phyloP scores from a whole-genome alignment of 2,329 filamentous ascomycete genomes.

The Colletotrichum melonis region DNA sequence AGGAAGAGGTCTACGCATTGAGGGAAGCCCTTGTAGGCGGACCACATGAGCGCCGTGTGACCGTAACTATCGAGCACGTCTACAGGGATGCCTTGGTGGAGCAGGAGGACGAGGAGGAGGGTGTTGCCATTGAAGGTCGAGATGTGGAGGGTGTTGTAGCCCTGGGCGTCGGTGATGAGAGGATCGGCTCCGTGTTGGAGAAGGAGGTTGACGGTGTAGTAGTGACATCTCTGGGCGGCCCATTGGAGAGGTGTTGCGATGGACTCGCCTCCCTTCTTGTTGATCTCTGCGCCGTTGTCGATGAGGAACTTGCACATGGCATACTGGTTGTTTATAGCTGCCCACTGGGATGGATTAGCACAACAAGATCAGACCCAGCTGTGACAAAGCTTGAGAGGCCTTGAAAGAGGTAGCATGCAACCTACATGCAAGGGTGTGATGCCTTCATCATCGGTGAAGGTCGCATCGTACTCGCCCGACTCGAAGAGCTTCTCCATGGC shows the following conservation, averaged over 20 bases:
- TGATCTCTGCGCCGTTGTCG: constrained; percentile 86
- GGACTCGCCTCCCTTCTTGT: constrained; percentile 94
- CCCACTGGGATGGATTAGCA: constrained; percentile 75
- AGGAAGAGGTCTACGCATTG: constrained; percentile 92
- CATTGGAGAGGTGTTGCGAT: constrained; percentile 94
- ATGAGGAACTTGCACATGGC: constrained; percentile 97
- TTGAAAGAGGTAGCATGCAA: constrained; percentile 35
- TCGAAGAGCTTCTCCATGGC: constrained; percentile 93
- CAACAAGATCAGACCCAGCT: constrained; percentile 6
- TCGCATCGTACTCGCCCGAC: constrained; percentile 82
- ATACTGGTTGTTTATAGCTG: constrained; percentile 98
- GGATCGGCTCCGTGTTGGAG: constrained; percentile 93
- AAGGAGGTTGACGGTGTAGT: constrained; percentile 94
- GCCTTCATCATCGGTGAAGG: constrained; percentile 88
- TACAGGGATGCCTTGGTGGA: constrained; percentile 95
- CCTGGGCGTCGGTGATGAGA: constrained; percentile 90
- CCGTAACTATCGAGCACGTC: constrained; percentile 90
- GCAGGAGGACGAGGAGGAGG: constrained; percentile 85
- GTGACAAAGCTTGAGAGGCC: background rate
- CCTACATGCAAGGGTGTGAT: constrained; percentile 95
- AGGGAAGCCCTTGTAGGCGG: constrained; percentile 96
- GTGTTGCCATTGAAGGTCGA: constrained; percentile 98
- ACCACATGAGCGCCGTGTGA: constrained; percentile 98
- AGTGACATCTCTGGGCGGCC: constrained; percentile 96
- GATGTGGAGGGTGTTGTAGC: constrained; percentile 97